Conservation (phyloP, 2,329 filamentous ascomycete genomes). For the Tricladium varicosporioides region DNA sequence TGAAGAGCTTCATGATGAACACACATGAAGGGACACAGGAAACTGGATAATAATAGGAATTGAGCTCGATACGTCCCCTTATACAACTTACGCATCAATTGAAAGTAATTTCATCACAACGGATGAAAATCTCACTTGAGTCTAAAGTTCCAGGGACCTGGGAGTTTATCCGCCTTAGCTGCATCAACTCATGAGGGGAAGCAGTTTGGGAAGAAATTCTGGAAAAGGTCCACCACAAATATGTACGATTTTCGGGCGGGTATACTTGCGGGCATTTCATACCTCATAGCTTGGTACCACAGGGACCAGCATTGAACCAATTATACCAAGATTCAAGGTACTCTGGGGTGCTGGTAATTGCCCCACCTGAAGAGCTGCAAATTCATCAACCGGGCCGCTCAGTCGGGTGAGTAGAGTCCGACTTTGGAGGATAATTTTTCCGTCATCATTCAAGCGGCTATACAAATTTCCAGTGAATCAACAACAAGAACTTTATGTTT, state of each 20-base stretch:
- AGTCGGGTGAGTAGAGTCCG: not conserved
- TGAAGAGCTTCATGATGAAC: constrained; percentile 3
- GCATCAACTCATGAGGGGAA: too few relatives aligned
- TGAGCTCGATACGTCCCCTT: not conserved
- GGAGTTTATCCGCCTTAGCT: too few relatives aligned
- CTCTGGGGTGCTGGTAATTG: not conserved
- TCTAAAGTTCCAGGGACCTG: not conserved
- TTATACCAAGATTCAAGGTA: not conserved
- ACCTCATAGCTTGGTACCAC: too few relatives aligned
- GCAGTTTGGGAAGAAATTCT: too few relatives aligned
- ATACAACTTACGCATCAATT: too few relatives aligned
- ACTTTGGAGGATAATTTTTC: not conserved
- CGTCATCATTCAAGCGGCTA: not conserved
- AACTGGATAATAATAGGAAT: not conserved
- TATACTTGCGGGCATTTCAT: too few relatives aligned
- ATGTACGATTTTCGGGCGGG: too few relatives aligned
- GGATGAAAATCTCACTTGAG: not conserved
- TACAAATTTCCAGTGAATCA: not conserved
- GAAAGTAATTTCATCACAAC: not conserved
- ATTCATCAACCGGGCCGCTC: not conserved
- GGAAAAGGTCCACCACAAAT: too few relatives aligned
- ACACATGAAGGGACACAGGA: not conserved
- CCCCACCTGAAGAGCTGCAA: not conserved
- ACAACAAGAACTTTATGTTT: too few relatives aligned
- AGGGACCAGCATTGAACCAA: not conserved